Percentiles rank a stretch among this genome's conserved stretches.
phyloP scores from a whole-genome alignment of 2,329 filamentous ascomycete species.

The Aspergillus fischeri region DNA sequence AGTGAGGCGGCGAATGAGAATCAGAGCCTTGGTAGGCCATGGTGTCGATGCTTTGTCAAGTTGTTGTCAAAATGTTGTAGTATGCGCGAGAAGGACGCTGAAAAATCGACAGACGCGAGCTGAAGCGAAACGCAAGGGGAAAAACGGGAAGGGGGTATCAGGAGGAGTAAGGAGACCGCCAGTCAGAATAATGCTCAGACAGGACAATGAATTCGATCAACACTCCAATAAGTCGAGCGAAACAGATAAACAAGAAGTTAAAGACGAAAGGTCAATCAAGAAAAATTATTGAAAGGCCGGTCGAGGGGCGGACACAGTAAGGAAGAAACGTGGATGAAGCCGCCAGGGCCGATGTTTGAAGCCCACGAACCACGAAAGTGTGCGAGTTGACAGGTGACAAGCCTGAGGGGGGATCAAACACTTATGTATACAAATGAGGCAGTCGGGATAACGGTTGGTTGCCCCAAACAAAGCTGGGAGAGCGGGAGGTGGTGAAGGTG shows the following conservation, averaged over 20 bases:
- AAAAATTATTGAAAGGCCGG: constrained; percentile 8
- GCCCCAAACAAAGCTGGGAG: constrained; percentile 13
- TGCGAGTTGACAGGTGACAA: constrained; percentile 7
- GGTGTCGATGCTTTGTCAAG: constrained; percentile 23
- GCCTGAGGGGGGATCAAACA: neutral
- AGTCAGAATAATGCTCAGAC: constrained; percentile 10
- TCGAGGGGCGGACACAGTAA: constrained; percentile 13
- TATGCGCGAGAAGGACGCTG: constrained; percentile 9
- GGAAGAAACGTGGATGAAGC: constrained; percentile 21
- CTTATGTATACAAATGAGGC: neutral
- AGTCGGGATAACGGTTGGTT: neutral
- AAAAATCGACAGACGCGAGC: constrained; percentile 9
- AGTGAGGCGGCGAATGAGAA: constrained; percentile 45
- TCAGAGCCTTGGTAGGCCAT: constrained; percentile 63
- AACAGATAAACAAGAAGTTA: constrained; percentile 7
- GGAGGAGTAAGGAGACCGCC: constrained; percentile 9
- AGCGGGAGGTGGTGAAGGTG: neutral
- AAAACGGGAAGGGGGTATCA: constrained; percentile 19
- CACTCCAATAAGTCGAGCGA: constrained; percentile 4
- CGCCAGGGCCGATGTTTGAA: constrained; percentile 20
- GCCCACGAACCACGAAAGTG: constrained; percentile 13
- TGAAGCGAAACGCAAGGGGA: constrained; percentile 14
- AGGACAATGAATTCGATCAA: constrained; percentile 3
- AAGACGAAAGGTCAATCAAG: constrained; percentile 12
- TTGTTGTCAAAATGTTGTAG: constrained; percentile 4